phyloP scores from a whole-genome alignment of 441 rosid genomes.

The Erodium texanum region DNA sequence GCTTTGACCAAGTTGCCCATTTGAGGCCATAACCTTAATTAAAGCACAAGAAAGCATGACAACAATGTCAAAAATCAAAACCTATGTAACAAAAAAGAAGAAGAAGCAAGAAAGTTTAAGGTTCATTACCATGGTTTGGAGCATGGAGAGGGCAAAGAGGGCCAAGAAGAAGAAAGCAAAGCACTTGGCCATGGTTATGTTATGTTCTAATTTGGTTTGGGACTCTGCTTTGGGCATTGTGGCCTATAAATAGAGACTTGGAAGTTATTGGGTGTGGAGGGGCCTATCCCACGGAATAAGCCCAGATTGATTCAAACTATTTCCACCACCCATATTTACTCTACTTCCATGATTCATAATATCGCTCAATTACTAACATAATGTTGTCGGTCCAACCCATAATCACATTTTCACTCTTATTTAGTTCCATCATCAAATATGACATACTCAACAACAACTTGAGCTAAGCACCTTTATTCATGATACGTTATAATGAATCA shows the following conservation, averaged over 20 bases:
- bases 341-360: background rate
- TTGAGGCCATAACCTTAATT: background rate
- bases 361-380: background rate
- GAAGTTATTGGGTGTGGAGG: background rate
- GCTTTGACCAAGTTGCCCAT: conserved; percentile 2
- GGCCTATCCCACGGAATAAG: background rate
- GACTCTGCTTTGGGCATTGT: background rate
- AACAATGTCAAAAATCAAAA: background rate
- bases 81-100: background rate
- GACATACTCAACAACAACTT: no score
- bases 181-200: background rate
- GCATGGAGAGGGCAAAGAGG: background rate
- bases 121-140: background rate
- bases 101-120: no score
- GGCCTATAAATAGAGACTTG: background rate
- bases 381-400: background rate
- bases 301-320: background rate
- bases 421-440: no score
- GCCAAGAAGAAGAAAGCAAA: background rate
- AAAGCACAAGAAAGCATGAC: background rate
- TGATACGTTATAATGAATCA: no score
- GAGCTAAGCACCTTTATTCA: no score
- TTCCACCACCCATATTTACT: background rate
- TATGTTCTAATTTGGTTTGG: background rate
- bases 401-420: background rate